Base-by-base conservation (phyloP, 768 basidiomycete genomes). In the Boletus reticulatus region DNA sequence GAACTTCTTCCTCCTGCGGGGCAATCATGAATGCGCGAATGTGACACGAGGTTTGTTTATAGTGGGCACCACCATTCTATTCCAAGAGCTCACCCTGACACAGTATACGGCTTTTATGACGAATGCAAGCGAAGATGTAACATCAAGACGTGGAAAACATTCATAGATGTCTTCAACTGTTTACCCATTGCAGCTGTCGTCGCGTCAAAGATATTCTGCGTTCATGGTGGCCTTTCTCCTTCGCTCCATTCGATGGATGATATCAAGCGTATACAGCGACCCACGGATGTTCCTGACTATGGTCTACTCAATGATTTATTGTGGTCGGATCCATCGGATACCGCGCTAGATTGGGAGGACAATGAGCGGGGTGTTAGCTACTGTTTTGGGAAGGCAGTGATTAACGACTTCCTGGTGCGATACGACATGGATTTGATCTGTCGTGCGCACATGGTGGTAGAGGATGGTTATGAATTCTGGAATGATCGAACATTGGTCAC, bases 361-460 rank as follows among this genome's bases (percentile, higher is more conserved):
- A 99, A 98, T 72, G 97, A 99, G 72, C 82, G 97, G 50, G 97
- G 97, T 17, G 97, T 99, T 57, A 97, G 94, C 70, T 99, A 95
- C 77, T 98, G 97, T 75, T 99, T 98, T 67, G 97, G 97, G 48
- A 98, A 98, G 77, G 86, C 86, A 13, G 90, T 98, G 63, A 98
- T 98, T 68, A 96, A 96, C 66, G 91, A 95, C 60, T 98, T 98
- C 78, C 77, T 98, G 53, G 85, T 88, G 61, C 85, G 89, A 59
- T 94, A 95, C 69, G 96, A 99, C 73, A 98, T 99, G 90, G 96
- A 99, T 74, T 80, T 99, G 60, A 98, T 99, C 75, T 98, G 97
- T 78, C 88, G 97, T 48, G 97, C 97, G 48, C 97, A 99, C 75
- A 98, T 98, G 97, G 97, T 99, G 43, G 97, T 99, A 59, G 97